Conservation (phyloP, 2,329 filamentous ascomycete species). For the Ophiosphaerella narmari region DNA sequence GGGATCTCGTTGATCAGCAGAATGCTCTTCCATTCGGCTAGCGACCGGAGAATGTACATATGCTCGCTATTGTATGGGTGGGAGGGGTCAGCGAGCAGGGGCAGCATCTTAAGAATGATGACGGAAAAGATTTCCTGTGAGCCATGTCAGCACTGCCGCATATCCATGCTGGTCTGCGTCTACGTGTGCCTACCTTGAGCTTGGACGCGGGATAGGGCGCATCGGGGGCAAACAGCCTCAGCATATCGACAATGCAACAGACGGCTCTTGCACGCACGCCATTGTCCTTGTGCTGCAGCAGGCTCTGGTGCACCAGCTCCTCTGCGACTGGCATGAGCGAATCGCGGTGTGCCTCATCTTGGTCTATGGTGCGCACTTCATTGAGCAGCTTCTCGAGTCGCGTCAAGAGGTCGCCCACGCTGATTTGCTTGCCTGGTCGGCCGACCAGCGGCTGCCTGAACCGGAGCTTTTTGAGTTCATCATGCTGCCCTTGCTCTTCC, state of each 20-base stretch:
- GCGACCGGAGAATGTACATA: slow-evolving; percentile 84
- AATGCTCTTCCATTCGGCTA: slow-evolving; percentile 93
- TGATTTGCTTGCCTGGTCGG: slow-evolving; percentile 87
- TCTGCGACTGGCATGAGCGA: slow-evolving; percentile 84
- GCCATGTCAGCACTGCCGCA: slow-evolving; percentile 11
- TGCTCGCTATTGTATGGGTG: slow-evolving; percentile 93
- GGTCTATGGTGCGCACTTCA: slow-evolving; percentile 84
- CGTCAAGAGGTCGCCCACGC: slow-evolving; percentile 78
- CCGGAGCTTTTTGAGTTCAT: slow-evolving; percentile 55
- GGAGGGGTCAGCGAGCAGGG: slow-evolving; percentile 81
- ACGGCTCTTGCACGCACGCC: slow-evolving; percentile 89
- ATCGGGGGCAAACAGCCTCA: slow-evolving; percentile 90
- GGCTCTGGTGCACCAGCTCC: slow-evolving; percentile 78
- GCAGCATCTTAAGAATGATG: slow-evolving; percentile 81
- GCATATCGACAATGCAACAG: slow-evolving; percentile 89
- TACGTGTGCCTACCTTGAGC: slow-evolving; percentile 70
- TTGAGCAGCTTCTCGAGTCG: slow-evolving; percentile 79
- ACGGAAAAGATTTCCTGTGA: slow-evolving; percentile 87
- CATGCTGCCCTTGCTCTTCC: slow-evolving; percentile 53
- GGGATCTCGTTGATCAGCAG: slow-evolving; percentile 88
- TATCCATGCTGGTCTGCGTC: too few relatives aligned
- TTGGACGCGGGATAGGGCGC: slow-evolving; percentile 90
- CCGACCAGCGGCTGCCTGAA: slow-evolving; percentile 90
- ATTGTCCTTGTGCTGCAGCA: slow-evolving; percentile 89
- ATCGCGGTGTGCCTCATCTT: slow-evolving; percentile 81